A percentile compares a stretch with the other conserved stretches of the same genome.
Evolutionary conservation across 345 rosid species (phyloP).

Genomic region (Hibiscus trionum): DNA sequence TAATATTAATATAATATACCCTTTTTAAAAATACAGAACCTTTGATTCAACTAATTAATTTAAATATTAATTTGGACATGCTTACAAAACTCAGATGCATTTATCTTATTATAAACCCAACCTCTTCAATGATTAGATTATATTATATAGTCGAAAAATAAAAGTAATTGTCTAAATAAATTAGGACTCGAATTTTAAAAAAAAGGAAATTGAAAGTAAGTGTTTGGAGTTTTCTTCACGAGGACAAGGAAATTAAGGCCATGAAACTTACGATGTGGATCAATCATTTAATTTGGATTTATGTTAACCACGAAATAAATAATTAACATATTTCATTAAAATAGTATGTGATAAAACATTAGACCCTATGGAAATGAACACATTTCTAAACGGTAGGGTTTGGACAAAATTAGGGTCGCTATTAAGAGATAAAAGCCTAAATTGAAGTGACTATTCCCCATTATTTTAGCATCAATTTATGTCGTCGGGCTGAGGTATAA

Average conservation of each 20-base stretch:
- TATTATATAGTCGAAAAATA: neutral
- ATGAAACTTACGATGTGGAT: constrained; percentile 6
- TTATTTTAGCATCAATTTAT: neutral
- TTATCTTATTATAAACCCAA: constrained; percentile 4
- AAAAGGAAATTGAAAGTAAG: neutral
- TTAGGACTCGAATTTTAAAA: neutral
- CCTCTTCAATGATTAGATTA: neutral
- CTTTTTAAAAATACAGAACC: too few species aligned
- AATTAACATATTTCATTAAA: neutral
- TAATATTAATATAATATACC: too few species aligned
- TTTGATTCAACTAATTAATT: too few species aligned
- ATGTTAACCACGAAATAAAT: neutral
- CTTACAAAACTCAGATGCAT: neutral
- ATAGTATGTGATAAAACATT: neutral
- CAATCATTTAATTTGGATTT: constrained; percentile 12
- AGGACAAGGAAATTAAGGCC: neutral
- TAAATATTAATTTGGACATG: neutral
- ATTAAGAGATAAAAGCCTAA: neutral
- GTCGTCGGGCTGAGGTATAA: too few species aligned
- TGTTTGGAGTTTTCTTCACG: constrained; percentile 3
- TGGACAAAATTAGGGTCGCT: neutral
- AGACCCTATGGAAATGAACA: neutral
- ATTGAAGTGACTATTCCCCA: neutral
- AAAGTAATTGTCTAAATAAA: neutral
- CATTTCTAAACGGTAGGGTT: neutral